Evolutionary conservation across 208 protist genomes (phyloP), one percentile per base, ranked within the genome.

Genomic region (Crithidia expoeki): DNA sequence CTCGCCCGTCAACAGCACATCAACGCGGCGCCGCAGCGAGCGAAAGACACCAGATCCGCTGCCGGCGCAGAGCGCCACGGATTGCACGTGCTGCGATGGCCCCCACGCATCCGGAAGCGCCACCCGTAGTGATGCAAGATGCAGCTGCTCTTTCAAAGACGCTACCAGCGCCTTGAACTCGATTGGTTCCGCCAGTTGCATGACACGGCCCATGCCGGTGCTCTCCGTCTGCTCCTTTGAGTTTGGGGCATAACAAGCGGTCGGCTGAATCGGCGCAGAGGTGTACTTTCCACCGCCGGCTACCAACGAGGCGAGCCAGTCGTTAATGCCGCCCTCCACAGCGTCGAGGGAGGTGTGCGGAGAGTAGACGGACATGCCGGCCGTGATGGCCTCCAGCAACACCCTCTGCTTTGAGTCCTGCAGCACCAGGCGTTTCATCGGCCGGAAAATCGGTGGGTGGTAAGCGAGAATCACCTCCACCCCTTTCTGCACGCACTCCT

Each of bases 331-430:
- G 25, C 83, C 91, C 17, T 61, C 68, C 6, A 72, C 74, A 6
- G 86, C 84, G 62, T 98, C 96, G 19, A 96, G 75, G 10, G 92
- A 79, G 17, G 96, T 98, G 88, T 98, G 96, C 6, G 96, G 96
- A n/a, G 84, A 92, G 85, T 93, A 97, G 61, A 98, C 82, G 50
- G 93, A 95, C 59, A 97, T 92, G 38, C 91, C 89, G 7, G 81
- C 74, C 7, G 71, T 79, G 1, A 95, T 68, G 1, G 84, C 80
- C 44, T 80, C 79, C 19, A 98, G 74, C 2, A 96, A 38, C 27
- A 93, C 85, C 12, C 78, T 70, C 68, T 95, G 84, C 81, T 90
- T 92, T 17, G 84, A 68, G 63, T 95, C 76, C 36, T 64, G 59
- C 55, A 90, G 65, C 25, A 79, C 85, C n/a, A 98, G 81, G 3